Conservation (phyloP, 768 basidiomycete genomes). For the Cyathus striatus region DNA sequence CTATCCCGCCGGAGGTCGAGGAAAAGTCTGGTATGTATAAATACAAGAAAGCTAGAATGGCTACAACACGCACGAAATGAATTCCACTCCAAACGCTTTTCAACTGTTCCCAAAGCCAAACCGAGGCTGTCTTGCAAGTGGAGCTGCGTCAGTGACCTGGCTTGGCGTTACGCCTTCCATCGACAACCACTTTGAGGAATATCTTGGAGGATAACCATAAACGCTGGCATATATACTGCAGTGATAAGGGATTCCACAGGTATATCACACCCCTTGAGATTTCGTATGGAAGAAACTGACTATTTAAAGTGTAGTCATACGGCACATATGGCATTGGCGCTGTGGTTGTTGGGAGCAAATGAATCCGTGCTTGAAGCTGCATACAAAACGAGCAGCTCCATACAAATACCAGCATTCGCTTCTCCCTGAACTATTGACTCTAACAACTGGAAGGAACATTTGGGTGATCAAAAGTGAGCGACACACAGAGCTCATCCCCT, state of each 20-base stretch:
- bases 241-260: constrained; percentile 33
- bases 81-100: no score
- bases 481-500: not conserved
- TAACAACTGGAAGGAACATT: constrained; percentile 47
- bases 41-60: no score
- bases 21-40: no score
- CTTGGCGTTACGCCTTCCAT: constrained; percentile 27
- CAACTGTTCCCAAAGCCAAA: no score
- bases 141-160: no score
- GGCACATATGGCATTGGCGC: constrained; percentile 51
- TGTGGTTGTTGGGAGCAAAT: constrained; percentile 57
- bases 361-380: constrained; percentile 27
- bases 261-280: constrained; percentile 9
- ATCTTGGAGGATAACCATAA: constrained; percentile 46
- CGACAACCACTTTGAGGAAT: constrained; percentile 32
- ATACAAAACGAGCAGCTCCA: constrained; percentile 28
- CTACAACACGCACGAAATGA: no score
- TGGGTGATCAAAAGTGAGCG: constrained; percentile 51
- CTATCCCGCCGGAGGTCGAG: no score
- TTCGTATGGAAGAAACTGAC: constrained; percentile 23
- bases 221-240: constrained; percentile 53
- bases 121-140: no score
- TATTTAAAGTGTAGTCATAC: constrained; percentile 32
- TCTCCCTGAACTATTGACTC: constrained; percentile 41
- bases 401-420: constrained; percentile 29